Evolutionary conservation across 2,329 filamentous ascomycete genomes (phyloP), one percentile per base, ranked within the genome.

Genomic region (Colletotrichum lindemuthianum): DNA sequence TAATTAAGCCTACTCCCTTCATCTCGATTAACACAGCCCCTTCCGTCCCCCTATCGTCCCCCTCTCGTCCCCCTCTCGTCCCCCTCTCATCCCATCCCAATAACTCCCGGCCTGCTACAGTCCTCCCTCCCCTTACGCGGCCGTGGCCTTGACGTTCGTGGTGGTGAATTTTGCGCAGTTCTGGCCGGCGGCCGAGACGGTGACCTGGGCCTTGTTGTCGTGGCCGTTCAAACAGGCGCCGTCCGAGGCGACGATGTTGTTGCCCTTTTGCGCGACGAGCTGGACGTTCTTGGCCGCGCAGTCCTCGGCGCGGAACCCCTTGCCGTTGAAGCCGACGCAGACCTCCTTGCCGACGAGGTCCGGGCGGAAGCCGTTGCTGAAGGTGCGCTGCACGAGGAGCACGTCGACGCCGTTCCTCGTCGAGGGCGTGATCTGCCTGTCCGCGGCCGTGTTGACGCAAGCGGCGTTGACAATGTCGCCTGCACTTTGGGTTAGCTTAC

Each of bases 391-490:
- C 6, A 81, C 75, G 9, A 74, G 69, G 15, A 80, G 72, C 4
- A 77, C 75, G 37, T 72, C 57, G 33, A 69, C 65, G 34, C 74
- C 74, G 43, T 72, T 68, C 32, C 75, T 55, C 8, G 73, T 78
- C 8, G 74, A 72, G 11, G 77, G 76, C 4, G 75, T 78, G 3
- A 80, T 69, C 69, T 80, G 76, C n/a, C 78, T 73, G 69, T 80
- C 77, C 8, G 75, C 76, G 7, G 77, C 70, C 3, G 70, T 70
- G 66, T 76, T 67, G 53, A 73, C 76, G 54, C 77, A 79, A 36
- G 77, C 77, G 34, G 77, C 76, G 55, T 81, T 75, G 49, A 80
- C 78, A 16, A 80, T 79, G 63, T 79, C 75, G 60, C 78, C 77
- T 78, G 37, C 5, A 5, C 39, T 34, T 12, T 3, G 32, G 37